Evolutionary conservation across 176 grass and related monocot species (phyloP), one percentile per base, ranked within the genome.

Genomic region (Guadua angustifolia): DNA sequence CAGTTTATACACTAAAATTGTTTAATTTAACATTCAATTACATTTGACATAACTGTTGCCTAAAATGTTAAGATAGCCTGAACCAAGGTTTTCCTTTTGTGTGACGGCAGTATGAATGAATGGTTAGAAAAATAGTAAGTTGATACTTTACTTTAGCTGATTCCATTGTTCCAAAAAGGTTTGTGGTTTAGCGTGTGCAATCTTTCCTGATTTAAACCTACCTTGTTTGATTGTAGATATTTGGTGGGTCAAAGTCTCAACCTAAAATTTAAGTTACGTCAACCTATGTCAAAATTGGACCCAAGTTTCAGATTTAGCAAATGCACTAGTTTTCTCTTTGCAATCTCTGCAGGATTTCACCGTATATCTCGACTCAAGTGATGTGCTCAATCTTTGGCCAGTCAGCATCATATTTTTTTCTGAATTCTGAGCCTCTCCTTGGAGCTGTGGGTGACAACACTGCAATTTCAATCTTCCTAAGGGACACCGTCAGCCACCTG

Each of bases 341-440:
- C 35, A 64, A 65, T 55, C 18, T 44, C 46, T 81, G 59, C 45
- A 80, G 60, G 72, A 90, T 66, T 77, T 90, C 66, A 49, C 88
- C 84, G 60, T 83, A 64, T 78, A 90, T 79, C 58, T 90, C 83
- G 1, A 90, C 46, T 40, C 73, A 77, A 73, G 84, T 78, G 73
- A 86, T 82, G 50, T 79, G 66, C 5, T 38, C 83, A 38, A 86
- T 83, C 62, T 86, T 90, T 66, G 50, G 65, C 88, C 79, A 90
- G 46, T 86, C 57, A 71, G 65, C 1, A 36, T 57, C 83, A 56
- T 50, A 0, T 69, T 85, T 69, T 81, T 86, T 90, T 77, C 40
- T 57, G n/a, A 79, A 79, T 90, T 77, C 32, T 57, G n/a, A 79
- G 83, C 9, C 78, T 69, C 5, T 82, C 88, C 83, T 86, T 90